These are phyloP conservation scores for Debaryomyces hansenii DNA, from an alignment of 805 yeast species.

Conservation along the genomic window DNA sequence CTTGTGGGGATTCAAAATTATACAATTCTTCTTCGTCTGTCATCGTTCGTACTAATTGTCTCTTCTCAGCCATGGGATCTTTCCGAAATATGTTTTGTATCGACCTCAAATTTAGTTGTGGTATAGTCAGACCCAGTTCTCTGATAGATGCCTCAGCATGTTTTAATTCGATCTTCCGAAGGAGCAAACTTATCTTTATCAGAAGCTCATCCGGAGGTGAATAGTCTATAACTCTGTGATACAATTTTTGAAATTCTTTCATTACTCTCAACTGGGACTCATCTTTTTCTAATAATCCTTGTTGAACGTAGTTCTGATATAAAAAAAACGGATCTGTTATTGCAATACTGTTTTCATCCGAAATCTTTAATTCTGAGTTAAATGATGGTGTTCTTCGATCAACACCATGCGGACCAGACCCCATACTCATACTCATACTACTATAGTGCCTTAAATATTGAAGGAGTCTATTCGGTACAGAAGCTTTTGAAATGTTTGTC, in stretches of 20 bases:
- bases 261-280: constrained; percentile 62
- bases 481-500: too few species aligned
- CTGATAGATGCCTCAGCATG: constrained; percentile 22
- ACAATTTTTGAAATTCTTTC: constrained; percentile 60
- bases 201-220: constrained; percentile 50
- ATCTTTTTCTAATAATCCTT: constrained; percentile 55
- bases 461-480: too few species aligned
- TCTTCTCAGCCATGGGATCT: constrained; percentile 29
- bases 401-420: constrained; percentile 37
- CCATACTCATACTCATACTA: neutral
- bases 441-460: neutral
- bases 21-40: constrained; percentile 62
- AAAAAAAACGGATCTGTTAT: constrained; percentile 64
- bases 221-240: constrained; percentile 59
- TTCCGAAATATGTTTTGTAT: constrained; percentile 25
- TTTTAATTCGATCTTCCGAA: constrained; percentile 32
- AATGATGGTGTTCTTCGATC: constrained; percentile 34
- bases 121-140: constrained; percentile 8
- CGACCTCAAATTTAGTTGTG: constrained; percentile 16
- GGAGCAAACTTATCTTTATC: constrained; percentile 42
- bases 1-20: constrained; percentile 60
- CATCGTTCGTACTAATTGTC: constrained; percentile 48
- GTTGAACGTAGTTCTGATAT: constrained; percentile 52
- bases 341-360: constrained; percentile 21
- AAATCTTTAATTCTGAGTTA: neutral